These are phyloP conservation scores for Leishmania tropica DNA, from an alignment of 208 protist genomes.

Conservation along the genomic window DNA sequence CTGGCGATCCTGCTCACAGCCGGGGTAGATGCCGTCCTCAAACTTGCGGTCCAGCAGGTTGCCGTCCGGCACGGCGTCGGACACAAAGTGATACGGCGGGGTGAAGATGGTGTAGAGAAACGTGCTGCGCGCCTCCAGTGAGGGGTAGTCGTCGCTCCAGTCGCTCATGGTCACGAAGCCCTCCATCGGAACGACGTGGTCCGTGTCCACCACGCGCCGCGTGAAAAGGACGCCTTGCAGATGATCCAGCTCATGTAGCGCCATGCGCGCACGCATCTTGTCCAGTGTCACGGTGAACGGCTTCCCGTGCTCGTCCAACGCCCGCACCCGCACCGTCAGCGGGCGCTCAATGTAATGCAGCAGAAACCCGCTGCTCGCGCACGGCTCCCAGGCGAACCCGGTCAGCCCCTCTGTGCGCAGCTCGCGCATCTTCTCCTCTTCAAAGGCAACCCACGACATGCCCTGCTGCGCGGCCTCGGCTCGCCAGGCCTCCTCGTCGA, in stretches of 20 bases:
- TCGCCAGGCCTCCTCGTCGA: slow-evolving; percentile 58
- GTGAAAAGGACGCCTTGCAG: slow-evolving; percentile 86
- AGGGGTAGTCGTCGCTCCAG: slow-evolving; percentile 91
- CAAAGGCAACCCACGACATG: slow-evolving; percentile 41
- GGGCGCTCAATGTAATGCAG: slow-evolving; percentile 93
- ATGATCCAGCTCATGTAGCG: slow-evolving; percentile 88
- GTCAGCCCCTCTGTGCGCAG: slow-evolving; percentile 57
- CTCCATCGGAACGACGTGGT: slow-evolving; percentile 88
- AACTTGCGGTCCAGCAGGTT: slow-evolving; percentile 90
- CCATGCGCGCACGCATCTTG: slow-evolving; percentile 82
- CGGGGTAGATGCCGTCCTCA: slow-evolving; percentile 89
- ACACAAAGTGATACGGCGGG: slow-evolving; percentile 75
- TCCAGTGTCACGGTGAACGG: slow-evolving; percentile 50
- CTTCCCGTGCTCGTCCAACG: slow-evolving; percentile 47
- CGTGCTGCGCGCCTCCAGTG: slow-evolving; percentile 90
- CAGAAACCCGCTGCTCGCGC: slow-evolving; percentile 86
- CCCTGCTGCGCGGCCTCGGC: slow-evolving; percentile 22
- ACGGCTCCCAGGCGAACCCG: slow-evolving; percentile 90
- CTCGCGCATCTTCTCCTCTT: slow-evolving; percentile 56
- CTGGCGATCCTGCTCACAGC: slow-evolving; percentile 72
- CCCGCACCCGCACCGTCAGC: slow-evolving; percentile 54
- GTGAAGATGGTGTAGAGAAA: slow-evolving; percentile 89
- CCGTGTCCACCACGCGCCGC: slow-evolving; percentile 79
- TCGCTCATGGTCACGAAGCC: slow-evolving; percentile 89
- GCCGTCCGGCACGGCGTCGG: slow-evolving; percentile 64